Conservation (phyloP, 345 rosid species). For the Citrus medica region DNA sequence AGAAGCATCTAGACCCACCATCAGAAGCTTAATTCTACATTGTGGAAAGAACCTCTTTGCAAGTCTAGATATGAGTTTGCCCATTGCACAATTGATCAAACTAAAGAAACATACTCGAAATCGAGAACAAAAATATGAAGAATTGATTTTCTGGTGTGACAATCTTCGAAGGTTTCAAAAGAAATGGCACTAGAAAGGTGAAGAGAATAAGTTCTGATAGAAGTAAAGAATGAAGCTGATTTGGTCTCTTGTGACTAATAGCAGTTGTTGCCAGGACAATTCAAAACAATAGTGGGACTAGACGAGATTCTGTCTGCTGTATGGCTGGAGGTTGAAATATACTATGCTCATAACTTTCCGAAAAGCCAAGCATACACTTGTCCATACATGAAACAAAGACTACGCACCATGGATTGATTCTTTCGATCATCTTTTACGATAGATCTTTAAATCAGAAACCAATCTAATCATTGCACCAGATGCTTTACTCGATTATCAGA, state of each 20-base stretch:
- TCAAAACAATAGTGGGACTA: not conserved
- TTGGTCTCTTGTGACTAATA: not conserved
- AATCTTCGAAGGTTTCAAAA: not conserved
- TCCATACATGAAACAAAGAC: not conserved
- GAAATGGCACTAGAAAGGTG: not conserved
- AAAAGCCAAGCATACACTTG: not conserved
- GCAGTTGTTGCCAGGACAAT: not conserved
- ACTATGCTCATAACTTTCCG: not conserved
- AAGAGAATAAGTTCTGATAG: constrained; percentile 26
- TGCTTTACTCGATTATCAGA: not conserved
- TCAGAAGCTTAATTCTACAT: constrained; percentile 39
- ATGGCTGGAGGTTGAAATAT: not conserved
- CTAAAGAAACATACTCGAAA: not conserved
- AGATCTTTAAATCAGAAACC: not conserved
- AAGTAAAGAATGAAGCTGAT: constrained; percentile 14
- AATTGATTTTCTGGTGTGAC: not conserved
- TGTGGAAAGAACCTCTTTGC: constrained; percentile 40
- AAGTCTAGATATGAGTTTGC: constrained; percentile 38
- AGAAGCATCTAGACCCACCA: constrained; percentile 75
- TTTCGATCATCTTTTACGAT: not conserved
- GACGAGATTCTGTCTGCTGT: not conserved
- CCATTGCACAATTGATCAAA: constrained; percentile 28
- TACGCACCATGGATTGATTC: not conserved
- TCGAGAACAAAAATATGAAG: not conserved
- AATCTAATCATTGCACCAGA: not conserved